Evolutionary conservation across 2,329 filamentous ascomycete species (phyloP).

Genomic region (Trichoderma atroviride): DNA sequence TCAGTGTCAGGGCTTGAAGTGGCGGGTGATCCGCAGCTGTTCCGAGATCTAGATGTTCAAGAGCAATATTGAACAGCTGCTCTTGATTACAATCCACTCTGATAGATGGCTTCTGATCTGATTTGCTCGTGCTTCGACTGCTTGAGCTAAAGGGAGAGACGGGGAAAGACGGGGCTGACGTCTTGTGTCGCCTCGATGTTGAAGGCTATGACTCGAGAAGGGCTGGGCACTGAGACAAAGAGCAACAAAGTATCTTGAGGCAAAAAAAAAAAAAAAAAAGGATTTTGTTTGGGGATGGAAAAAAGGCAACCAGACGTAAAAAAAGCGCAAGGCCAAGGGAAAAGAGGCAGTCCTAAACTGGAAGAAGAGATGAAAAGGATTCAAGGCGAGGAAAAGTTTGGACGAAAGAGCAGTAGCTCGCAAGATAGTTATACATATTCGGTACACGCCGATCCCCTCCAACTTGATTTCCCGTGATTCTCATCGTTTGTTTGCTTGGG

Average conservation of each 20-base stretch:
- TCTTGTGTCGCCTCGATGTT: constrained; percentile 26
- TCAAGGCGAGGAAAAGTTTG: constrained; percentile 5
- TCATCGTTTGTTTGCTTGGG: constrained; percentile 6
- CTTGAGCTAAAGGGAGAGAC: constrained; percentile 3
- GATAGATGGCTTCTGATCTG: background rate
- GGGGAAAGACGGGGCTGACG: constrained; percentile 22
- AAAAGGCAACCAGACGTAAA: background rate
- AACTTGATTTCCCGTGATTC: constrained; percentile 2
- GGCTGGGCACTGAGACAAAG: background rate
- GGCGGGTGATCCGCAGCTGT: background rate
- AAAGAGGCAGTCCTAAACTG: background rate
- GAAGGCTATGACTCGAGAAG: constrained; percentile 12
- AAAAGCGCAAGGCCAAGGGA: background rate
- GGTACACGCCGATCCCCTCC: constrained; percentile 8
- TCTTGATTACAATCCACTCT: background rate
- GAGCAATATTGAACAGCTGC: background rate
- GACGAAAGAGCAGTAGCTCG: constrained; percentile 14
- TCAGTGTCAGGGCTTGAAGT: background rate
- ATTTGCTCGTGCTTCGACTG: background rate
- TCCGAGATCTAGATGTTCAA: background rate
- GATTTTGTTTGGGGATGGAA: background rate
- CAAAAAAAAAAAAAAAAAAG: background rate
- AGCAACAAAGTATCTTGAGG: background rate
- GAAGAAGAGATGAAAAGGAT: background rate
- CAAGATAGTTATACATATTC: constrained; percentile 16